Conservation (phyloP, 2,329 filamentous ascomycete genomes). For the Aspergillus persii region DNA sequence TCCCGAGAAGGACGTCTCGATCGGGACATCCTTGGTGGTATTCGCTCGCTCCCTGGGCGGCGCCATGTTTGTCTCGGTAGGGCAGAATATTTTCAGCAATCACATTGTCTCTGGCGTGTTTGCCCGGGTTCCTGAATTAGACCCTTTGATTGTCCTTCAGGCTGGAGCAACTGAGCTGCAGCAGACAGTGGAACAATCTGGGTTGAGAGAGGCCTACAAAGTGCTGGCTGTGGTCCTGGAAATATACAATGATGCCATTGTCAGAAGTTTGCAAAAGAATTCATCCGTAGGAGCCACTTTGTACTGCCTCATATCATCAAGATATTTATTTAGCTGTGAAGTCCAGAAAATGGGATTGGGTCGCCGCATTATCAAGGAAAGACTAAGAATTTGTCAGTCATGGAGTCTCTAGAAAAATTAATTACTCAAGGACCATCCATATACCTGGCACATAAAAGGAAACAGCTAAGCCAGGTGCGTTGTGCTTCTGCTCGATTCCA, state of each 20-base stretch:
- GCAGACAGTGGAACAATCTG: neutral
- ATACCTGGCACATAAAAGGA: constrained; percentile 3
- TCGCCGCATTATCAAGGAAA: constrained; percentile 9
- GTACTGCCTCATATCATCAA: neutral
- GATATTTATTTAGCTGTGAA: constrained; percentile 4
- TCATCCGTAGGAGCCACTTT: constrained; percentile 1
- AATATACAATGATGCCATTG: constrained; percentile 1
- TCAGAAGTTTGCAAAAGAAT: constrained; percentile 6
- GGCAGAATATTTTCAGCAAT: constrained; percentile 51
- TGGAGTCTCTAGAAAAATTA: no score
- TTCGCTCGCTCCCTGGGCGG: constrained; percentile 36
- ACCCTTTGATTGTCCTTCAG: constrained; percentile 22
- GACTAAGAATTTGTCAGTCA: constrained; percentile 4
- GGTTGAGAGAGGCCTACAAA: neutral
- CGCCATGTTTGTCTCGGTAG: constrained; percentile 50
- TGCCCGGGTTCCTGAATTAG: constrained; percentile 14
- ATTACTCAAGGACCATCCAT: no score
- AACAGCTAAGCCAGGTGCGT: constrained; percentile 2
- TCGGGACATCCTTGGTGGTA: constrained; percentile 32
- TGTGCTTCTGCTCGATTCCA: neutral
- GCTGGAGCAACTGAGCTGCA: constrained; percentile 20
- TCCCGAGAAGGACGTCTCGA: constrained; percentile 29
- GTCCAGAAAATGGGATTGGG: constrained; percentile 1
- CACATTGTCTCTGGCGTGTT: constrained; percentile 39
- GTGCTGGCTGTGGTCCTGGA: neutral